A percentile compares a stretch with the other conserved stretches of the same genome.
These are phyloP conservation scores for Ophiostoma angusticollis DNA, from an alignment of 2,329 filamentous ascomycete genomes.

Conservation along the genomic window DNA sequence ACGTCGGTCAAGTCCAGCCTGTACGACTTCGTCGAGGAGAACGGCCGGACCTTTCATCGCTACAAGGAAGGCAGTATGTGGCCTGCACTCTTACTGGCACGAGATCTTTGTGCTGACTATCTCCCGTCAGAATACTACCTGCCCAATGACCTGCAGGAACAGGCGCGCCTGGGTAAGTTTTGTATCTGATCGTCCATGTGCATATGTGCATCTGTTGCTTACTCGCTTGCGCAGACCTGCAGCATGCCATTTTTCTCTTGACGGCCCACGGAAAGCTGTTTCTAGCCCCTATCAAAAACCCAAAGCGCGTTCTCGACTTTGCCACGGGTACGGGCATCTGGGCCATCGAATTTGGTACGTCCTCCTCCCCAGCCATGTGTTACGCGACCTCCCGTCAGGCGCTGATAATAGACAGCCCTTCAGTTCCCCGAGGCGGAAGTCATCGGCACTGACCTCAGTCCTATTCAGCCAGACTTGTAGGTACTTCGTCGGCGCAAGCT, in stretches of 20 bases:
- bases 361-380: not conserved
- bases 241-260: constrained; percentile 24
- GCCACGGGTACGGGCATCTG: constrained; percentile 48
- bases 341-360: constrained; percentile 51
- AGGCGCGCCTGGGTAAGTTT: constrained; percentile 3
- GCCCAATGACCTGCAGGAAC: constrained; percentile 14
- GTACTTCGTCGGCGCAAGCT: not conserved
- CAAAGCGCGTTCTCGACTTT: constrained; percentile 22
- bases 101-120: too few relatives aligned
- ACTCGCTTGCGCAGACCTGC: constrained; percentile 20
- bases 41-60: constrained; percentile 13
- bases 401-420: constrained; percentile 1
- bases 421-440: constrained; percentile 8
- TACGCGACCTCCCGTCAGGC: too few relatives aligned
- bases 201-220: not conserved
- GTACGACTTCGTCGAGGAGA: constrained; percentile 13
- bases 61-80: constrained; percentile 12
- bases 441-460: constrained; percentile 11
- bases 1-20: constrained; percentile 11
- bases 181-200: not conserved
- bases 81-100: not conserved
- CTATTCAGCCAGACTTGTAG: constrained; percentile 10
- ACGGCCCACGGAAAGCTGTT: constrained; percentile 30
- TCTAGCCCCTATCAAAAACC: constrained; percentile 31
- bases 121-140: constrained; percentile 11